Conservation (phyloP, 331 rosid species). For the Arachis monticola region DNA sequence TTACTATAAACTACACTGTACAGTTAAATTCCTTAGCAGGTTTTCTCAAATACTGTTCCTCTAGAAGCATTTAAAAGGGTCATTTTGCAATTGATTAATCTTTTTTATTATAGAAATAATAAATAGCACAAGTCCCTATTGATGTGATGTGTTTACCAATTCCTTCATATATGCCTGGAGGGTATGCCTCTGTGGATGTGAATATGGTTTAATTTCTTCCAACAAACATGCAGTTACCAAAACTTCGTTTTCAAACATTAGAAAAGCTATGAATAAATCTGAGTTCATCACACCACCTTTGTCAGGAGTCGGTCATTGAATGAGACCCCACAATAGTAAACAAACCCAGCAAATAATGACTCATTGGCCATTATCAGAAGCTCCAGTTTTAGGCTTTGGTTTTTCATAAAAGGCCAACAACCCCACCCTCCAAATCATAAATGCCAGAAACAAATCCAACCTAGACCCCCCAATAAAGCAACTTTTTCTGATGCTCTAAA, state of each 20-base stretch:
- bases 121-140: slow-evolving; percentile 23
- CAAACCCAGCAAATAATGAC: slow-evolving; percentile 40
- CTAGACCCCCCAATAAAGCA: slow-evolving; percentile 37
- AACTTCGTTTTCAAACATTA: slow-evolving; percentile 40
- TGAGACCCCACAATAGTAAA: slow-evolving; percentile 45
- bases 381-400: slow-evolving; percentile 25
- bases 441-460: slow-evolving; percentile 34
- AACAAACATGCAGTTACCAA: slow-evolving; percentile 15
- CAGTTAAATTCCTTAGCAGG: neutral
- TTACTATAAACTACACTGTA: neutral
- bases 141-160: slow-evolving; percentile 32
- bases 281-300: slow-evolving; percentile 20
- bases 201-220: slow-evolving; percentile 30
- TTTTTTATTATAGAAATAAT: slow-evolving; percentile 2
- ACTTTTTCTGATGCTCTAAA: slow-evolving; percentile 16
- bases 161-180: neutral
- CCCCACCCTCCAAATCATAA: slow-evolving; percentile 52
- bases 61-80: slow-evolving; percentile 9
- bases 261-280: slow-evolving; percentile 37
- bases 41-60: neutral
- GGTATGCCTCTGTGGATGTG: slow-evolving; percentile 26
- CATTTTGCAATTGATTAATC: neutral
- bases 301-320: slow-evolving; percentile 47
- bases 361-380: slow-evolving; percentile 32
- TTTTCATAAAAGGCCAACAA: slow-evolving; percentile 37